Evolutionary conservation across 169 alveolate genomes (phyloP).

Genomic region (Eimeria brunetti): DNA sequence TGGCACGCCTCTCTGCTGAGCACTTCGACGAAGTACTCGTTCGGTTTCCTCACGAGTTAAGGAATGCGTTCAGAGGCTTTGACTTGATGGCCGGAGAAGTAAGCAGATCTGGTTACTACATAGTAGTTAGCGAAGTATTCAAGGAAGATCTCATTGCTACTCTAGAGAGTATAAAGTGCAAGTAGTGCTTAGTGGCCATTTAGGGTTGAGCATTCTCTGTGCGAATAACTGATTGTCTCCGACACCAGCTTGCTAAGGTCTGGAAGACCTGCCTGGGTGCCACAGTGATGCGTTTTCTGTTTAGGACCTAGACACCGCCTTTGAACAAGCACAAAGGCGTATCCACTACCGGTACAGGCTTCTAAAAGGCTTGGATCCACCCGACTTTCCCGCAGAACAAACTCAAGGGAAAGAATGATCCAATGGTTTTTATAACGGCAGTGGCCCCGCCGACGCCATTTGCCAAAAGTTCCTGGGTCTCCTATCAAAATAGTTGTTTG

Average conservation of each 20-base stretch:
- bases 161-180: not conserved
- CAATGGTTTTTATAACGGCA: not conserved
- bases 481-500: not conserved
- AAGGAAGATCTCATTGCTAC: not conserved
- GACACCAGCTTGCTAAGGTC: not conserved
- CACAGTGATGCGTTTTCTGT: not conserved
- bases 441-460: not conserved
- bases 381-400: not conserved
- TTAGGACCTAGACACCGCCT: conserved; percentile 55
- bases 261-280: not conserved
- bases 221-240: not conserved
- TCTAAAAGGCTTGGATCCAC: conserved; percentile 30
- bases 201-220: not conserved
- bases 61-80: conserved; percentile 59
- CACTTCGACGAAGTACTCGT: conserved; percentile 59
- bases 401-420: not conserved
- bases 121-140: not conserved
- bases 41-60: conserved; percentile 36
- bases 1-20: conserved; percentile 71
- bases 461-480: conserved; percentile 19
- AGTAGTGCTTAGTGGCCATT: not conserved
- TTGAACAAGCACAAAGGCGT: conserved; percentile 38
- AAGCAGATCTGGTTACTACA: not conserved
- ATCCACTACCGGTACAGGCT: conserved; percentile 54
- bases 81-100: conserved; percentile 46